Base-by-base conservation (phyloP, 192 early-diverging fungal genomes). In the Piromyces sp. region DNA sequence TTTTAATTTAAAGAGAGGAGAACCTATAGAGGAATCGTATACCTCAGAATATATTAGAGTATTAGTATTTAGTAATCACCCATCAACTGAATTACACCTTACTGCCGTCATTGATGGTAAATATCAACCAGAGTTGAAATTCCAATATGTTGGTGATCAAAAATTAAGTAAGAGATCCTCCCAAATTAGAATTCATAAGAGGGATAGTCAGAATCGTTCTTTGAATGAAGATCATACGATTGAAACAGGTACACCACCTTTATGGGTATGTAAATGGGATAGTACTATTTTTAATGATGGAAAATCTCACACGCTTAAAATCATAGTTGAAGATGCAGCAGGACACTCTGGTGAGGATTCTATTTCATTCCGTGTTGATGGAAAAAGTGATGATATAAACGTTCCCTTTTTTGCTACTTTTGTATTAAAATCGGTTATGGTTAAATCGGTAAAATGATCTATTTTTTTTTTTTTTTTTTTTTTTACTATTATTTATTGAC, bases 241-340 rank as follows among this genome's bases (percentile, higher is more conserved):
- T 5, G 78, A 81, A 0, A 81, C 84, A 28, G 83, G 85, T 3
- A 83, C 89, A 37, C 84, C 94, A 12, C 95, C 94, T 13, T 87
- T 97, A 29, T 97, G 94, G 90, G 87, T 87, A 0, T 83, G 86
- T 2, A 86, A 86, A 16, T 97, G 95, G 95, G 87, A 94, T 82
- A 90, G 94, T n/a, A 81, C 84, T 5, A 30, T 81, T 29, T 97
- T 89, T 83, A 87, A 94, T 83, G 93, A 94, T 80, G 91, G 89
- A 30, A 79, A 83, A 33, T 86, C 90, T 12, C 95, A 96, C 82
- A 58, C 81, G 30, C 33, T 97, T 7, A 83, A 85, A n/a, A 87
- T 96, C 5, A 87, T 87, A 79, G 94, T 89, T 6, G 83, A 83
- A 1, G 94, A 96, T 80, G 80, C 83, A 1, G 83, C 79, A 11